phyloP scores from a whole-genome alignment of 371 early-diverging fungal species.

The Mucor circinelloides region DNA sequence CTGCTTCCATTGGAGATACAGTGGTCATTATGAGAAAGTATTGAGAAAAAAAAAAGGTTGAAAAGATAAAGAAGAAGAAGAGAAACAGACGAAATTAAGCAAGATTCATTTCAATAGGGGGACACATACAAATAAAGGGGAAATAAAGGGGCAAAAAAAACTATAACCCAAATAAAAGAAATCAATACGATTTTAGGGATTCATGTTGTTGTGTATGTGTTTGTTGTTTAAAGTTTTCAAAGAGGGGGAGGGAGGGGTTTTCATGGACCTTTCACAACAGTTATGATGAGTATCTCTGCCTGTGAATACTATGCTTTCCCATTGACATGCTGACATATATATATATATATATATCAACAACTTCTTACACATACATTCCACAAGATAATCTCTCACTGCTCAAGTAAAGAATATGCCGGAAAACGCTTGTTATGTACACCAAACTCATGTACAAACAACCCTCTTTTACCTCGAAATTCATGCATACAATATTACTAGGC shows the following conservation, averaged over 20 bases:
- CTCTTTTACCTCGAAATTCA: neutral
- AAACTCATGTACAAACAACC: neutral
- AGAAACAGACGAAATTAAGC: neutral
- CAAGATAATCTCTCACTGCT: neutral
- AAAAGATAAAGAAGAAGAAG: slow-evolving; percentile 9
- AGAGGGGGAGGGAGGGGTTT: neutral
- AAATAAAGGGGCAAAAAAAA: neutral
- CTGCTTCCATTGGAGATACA: slow-evolving; percentile 36
- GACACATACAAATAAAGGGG: neutral
- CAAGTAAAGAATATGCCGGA: neutral
- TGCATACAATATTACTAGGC: neutral
- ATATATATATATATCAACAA: no score
- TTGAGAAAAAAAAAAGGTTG: neutral
- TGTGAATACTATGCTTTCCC: neutral
- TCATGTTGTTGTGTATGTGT: neutral
- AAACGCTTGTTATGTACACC: neutral
- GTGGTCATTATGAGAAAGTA: slow-evolving; percentile 21
- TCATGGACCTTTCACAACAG: neutral
- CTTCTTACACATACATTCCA: neutral
- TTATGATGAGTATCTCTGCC: neutral
- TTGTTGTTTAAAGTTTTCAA: neutral
- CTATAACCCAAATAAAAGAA: neutral
- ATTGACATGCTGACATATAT: neutral
- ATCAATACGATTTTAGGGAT: neutral
- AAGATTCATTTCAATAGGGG: neutral